Evolutionary conservation across 1,284 basidiomycete genomes (phyloP), one percentile per base, ranked within the genome.

Genomic region (Cryptococcus maquisensis): DNA sequence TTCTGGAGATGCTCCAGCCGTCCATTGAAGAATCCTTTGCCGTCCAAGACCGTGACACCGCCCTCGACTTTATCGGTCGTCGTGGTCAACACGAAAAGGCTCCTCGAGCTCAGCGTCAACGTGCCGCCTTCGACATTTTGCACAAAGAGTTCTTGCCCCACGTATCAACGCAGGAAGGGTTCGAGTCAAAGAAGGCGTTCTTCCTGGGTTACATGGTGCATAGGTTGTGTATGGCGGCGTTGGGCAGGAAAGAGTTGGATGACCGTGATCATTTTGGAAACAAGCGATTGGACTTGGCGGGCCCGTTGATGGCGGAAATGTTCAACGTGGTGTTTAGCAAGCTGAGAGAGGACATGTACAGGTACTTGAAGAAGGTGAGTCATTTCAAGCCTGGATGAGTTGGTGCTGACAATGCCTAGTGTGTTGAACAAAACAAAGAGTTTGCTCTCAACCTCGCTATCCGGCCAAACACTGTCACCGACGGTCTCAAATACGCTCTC

Each of bases 121-220:
- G 91, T 48, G 97, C 98, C 67, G 96, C 96, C 0, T 90, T 96
- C 73, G 96, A 98, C 75, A 98, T 98, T 68, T 73, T 99, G 51
- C 94, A 98, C 77, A 98, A 98, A 78, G 95, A 98, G 78, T 95
- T 98, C 88, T 75, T 99, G 45, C 96, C 96, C 0, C 96, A 98
- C 72, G 87, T 99, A 26, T 95, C 95, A 3, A 95, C 94, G 82
- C 84, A 86, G 1, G 93, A 96, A 74, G 94, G 94, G 9, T 94
- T 92, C 36, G 91, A 96, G 77, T 94, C 90, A 39, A 96, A 96
- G 80, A 99, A 99, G 77, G 96, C 96, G 3, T 98, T 94, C 78
- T 99, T 98, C 83, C 93, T 98, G 61, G 96, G 96, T n/a, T 98
- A 98, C 77, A 99, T 99, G 95, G 90, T 98, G 48, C 95, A 98